A percentile compares a stretch with the other conserved stretches of the same genome.
These are phyloP conservation scores for Apiotrichum siamense DNA, from an alignment of 1,284 basidiomycete genomes.

Conservation along the genomic window DNA sequence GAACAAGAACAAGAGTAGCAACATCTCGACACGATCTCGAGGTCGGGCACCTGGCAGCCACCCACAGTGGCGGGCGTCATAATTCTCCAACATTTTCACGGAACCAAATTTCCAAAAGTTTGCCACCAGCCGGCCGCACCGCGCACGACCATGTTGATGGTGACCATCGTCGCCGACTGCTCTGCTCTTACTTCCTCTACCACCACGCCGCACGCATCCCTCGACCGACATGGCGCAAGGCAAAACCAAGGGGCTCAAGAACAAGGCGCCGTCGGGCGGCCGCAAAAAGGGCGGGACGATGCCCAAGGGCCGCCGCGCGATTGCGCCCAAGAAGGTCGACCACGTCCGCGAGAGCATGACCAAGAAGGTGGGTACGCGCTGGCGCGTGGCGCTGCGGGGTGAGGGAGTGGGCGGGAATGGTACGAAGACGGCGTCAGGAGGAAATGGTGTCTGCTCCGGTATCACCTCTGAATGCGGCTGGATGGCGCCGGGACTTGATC, in stretches of 20 bases:
- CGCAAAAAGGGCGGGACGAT: constrained; percentile 38
- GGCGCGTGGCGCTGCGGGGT: neutral
- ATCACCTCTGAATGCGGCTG: too few species aligned
- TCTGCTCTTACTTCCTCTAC: constrained; percentile 1
- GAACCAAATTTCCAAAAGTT: neutral
- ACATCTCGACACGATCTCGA: neutral
- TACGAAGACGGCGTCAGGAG: neutral
- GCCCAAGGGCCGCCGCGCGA: constrained; percentile 36
- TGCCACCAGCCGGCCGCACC: neutral
- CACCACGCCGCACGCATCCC: neutral
- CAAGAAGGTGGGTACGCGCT: constrained; percentile 28
- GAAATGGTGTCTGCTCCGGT: too few species aligned
- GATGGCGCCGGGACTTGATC: too few species aligned
- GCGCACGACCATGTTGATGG: too few species aligned
- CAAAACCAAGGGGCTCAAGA: constrained; percentile 31
- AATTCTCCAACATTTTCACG: neutral
- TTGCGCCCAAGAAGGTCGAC: constrained; percentile 37
- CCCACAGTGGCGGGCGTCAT: too few species aligned
- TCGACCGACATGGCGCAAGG: constrained; percentile 40
- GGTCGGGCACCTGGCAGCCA: neutral
- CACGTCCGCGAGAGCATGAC: constrained; percentile 30
- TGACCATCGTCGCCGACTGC: too few species aligned
- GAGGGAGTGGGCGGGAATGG: neutral
- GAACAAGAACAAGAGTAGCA: too few species aligned
- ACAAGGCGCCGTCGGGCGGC: constrained; percentile 30